These are phyloP conservation scores for Vitis hybrid DNA, from an alignment of 177 flowering plant genomes.

Conservation along the genomic window DNA sequence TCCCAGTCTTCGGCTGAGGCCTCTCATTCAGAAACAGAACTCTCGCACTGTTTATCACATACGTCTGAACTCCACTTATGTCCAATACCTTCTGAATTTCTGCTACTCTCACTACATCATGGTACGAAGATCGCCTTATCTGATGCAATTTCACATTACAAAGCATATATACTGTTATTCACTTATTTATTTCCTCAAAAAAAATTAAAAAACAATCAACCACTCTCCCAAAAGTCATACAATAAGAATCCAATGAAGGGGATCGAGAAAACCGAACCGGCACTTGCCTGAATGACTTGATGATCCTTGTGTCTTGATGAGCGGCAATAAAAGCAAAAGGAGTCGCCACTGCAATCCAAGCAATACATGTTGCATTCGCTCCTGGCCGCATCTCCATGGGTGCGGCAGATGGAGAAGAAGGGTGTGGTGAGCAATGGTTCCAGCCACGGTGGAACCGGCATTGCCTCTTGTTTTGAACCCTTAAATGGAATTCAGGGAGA, in stretches of 20 bases:
- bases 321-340: constrained; percentile 89
- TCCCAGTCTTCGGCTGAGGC: constrained; percentile 81
- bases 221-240: background rate
- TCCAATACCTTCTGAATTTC: constrained; percentile 78
- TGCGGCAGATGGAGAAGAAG: constrained; percentile 64
- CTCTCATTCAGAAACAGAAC: constrained; percentile 86
- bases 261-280: background rate
- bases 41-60: constrained; percentile 94
- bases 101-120: constrained; percentile 89
- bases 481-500: background rate
- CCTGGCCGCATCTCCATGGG: constrained; percentile 65
- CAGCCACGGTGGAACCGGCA: constrained; percentile 79
- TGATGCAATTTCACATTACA: constrained; percentile 13
- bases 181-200: background rate
- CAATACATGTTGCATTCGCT: constrained; percentile 87
- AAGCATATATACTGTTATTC: no score
- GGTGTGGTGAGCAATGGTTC: constrained; percentile 53
- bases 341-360: constrained; percentile 63
- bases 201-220: background rate
- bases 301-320: constrained; percentile 75
- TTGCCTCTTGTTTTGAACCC: constrained; percentile 29
- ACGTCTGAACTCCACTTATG: constrained; percentile 85
- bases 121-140: constrained; percentile 96
- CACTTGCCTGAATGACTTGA: constrained; percentile 72
- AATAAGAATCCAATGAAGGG: background rate